phyloP scores from a whole-genome alignment of 805 yeast genomes.

The Scheffersomyces amazonensis region DNA sequence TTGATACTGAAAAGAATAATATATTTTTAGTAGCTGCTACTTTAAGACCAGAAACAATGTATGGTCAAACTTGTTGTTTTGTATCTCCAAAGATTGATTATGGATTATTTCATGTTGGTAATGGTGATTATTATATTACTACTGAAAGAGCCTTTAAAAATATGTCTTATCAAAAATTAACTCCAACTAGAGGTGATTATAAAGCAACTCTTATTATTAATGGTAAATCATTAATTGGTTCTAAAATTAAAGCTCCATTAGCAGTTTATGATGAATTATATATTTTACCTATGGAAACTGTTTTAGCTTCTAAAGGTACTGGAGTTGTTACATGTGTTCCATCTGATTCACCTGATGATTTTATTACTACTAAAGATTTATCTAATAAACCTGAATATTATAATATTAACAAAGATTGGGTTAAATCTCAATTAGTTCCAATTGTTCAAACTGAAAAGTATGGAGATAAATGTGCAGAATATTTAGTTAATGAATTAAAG shows the following conservation, averaged over 20 bases:
- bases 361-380: slow-evolving; percentile 78
- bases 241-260: slow-evolving; percentile 82
- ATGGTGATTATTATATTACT: slow-evolving; percentile 71
- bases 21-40: slow-evolving; percentile 92
- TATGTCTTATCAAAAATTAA: slow-evolving; percentile 92
- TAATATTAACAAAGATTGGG: slow-evolving; percentile 85
- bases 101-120: slow-evolving; percentile 86
- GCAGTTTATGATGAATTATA: slow-evolving; percentile 67
- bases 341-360: slow-evolving; percentile 98
- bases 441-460: slow-evolving; percentile 78
- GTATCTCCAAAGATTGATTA: slow-evolving; percentile 93
- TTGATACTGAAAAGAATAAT: slow-evolving; percentile 54
- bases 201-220: slow-evolving; percentile 54
- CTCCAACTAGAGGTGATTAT: slow-evolving; percentile 83
- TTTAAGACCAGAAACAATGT: slow-evolving; percentile 98
- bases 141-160: slow-evolving; percentile 96
- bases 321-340: slow-evolving; percentile 99
- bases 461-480: slow-evolving; percentile 87
- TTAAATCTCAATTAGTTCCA: slow-evolving; percentile 65
- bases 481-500: slow-evolving; percentile 78
- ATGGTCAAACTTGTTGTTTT: slow-evolving; percentile 97
- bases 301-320: slow-evolving; percentile 92
- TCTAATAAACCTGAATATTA: slow-evolving; percentile 89
- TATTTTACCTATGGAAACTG: slow-evolving; percentile 96
- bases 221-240: slow-evolving; percentile 80